Percentiles rank a stretch among this genome's conserved stretches.
Evolutionary conservation across 208 protist species (phyloP).

Genomic region (Trypanosoma vivax): DNA sequence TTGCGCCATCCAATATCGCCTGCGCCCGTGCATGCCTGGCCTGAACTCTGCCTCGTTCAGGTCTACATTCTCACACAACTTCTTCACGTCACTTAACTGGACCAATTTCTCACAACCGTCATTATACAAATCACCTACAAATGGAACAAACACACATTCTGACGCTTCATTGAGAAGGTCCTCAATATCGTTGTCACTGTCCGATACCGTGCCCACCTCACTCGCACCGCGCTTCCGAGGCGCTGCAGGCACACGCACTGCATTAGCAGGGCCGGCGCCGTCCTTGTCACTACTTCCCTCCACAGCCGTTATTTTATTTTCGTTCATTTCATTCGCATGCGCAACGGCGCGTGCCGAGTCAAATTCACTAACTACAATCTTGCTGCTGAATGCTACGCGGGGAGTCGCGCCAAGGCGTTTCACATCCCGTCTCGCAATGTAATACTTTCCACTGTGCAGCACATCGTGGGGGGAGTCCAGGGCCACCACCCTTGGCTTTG

Average conservation of each 20-base stretch:
- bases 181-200: not conserved
- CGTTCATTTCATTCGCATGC: not conserved
- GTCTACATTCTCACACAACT: conserved; percentile 47
- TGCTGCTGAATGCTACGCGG: conserved; percentile 71
- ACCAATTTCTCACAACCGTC: conserved; percentile 42
- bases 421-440: conserved; percentile 63
- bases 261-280: not conserved
- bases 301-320: not conserved
- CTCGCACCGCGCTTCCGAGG: not conserved
- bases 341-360: conserved; percentile 31
- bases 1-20: conserved; percentile 42
- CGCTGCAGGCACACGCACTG: not conserved
- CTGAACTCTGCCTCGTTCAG: conserved; percentile 40
- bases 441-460: conserved; percentile 66
- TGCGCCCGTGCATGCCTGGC: conserved; percentile 36
- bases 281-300: no score
- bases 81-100: conserved; percentile 45
- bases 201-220: not conserved
- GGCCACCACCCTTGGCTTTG: conserved; percentile 62
- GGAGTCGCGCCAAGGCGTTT: conserved; percentile 23
- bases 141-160: conserved; percentile 48
- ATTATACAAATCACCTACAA: conserved; percentile 47
- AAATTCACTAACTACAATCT: conserved; percentile 80
- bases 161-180: no score
- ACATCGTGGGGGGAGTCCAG: conserved; percentile 81